Base-by-base conservation (phyloP, 2,329 filamentous ascomycete species). In the Arthrinium puccinioides region DNA sequence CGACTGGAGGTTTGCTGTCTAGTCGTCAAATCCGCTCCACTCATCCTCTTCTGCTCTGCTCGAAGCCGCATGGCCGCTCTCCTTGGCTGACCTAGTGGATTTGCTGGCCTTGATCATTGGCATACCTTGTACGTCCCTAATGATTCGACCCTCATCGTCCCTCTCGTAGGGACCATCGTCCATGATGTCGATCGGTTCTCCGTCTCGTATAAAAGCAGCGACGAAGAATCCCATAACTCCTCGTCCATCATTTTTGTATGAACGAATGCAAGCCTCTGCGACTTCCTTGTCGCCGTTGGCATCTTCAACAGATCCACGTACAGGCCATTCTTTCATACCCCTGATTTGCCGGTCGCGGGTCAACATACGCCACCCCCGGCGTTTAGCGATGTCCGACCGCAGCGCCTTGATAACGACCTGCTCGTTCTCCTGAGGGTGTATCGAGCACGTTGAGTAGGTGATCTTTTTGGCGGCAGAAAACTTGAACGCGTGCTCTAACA, bases 181-280 rank as follows among this genome's bases (percentile, higher is more conserved):
- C 26, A 48, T 49, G 14, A 31, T 45, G 11, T 31, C 36, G 11
- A 32, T 40, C 18, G 37, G 27, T n/a, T 36, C 25, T 9, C 29
- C 48, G 29, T 83, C 75, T 37, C 85, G 70, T 4, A 87, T 73
- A 60, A 98, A 95, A 0, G 74, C 87, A n/a, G 79, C 87, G 15
- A 96, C 85, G 51, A 98, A 98, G 61, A 98, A 97, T 0, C 92
- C 90, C 76, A 96, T 95, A 1, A 89, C 85, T 0, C 88, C 87
- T 44, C 84, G 76, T 9, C 80, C 81, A 48, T 90, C 87, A 19
- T 79, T 84, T 49, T 89, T 85, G 58, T 84, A 82, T 21, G 87
- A 86, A 41, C 90, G 71, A 39, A 96, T 82, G 53, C 88, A 95
- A 3, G 74, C 84, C 19, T 90, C 81, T 6, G 80, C 75, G 2